Evolutionary conservation across 495 filamentous ascomycete species (phyloP).

Genomic region (Penicillium nucicola): DNA sequence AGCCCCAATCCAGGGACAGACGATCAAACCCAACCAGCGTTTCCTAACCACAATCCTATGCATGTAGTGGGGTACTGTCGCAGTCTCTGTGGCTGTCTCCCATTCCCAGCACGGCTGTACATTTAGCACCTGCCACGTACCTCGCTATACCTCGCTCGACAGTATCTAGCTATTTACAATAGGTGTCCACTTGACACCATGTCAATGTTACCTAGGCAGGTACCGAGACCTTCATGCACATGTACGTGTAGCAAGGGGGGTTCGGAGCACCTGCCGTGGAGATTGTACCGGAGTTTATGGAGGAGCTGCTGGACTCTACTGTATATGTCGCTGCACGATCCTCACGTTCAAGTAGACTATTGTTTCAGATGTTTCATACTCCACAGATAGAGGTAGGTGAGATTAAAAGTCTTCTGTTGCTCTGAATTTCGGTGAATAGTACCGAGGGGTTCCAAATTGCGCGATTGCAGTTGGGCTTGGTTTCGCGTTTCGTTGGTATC

Average conservation of each 20-base stretch:
- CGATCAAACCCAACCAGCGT: not conserved
- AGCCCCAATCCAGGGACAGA: slow-evolving; percentile 6
- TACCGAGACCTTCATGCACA: not conserved
- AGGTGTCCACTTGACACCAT: too few relatives aligned
- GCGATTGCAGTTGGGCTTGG: too few relatives aligned
- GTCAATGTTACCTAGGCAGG: not conserved
- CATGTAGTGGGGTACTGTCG: not conserved
- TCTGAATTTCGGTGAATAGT: too few relatives aligned
- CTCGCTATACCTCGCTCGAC: too few relatives aligned
- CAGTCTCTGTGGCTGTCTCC: not conserved
- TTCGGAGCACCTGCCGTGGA: not conserved
- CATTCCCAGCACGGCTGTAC: slow-evolving; percentile 12
- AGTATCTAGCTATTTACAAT: too few relatives aligned
- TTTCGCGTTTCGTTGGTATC: too few relatives aligned
- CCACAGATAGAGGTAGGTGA: not conserved
- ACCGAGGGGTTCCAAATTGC: too few relatives aligned
- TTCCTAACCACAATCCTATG: too few relatives aligned
- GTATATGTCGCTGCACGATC: slow-evolving; percentile 4
- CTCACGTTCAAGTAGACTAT: slow-evolving; percentile 1
- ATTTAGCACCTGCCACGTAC: too few relatives aligned
- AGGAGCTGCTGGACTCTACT: not conserved
- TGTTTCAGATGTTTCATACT: not conserved
- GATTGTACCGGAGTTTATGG: not conserved
- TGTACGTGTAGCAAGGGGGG: not conserved
- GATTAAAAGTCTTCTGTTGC: too few relatives aligned